Base-by-base conservation (phyloP, 2,329 filamentous ascomycete species). In the Aspergillus chevalieri region DNA sequence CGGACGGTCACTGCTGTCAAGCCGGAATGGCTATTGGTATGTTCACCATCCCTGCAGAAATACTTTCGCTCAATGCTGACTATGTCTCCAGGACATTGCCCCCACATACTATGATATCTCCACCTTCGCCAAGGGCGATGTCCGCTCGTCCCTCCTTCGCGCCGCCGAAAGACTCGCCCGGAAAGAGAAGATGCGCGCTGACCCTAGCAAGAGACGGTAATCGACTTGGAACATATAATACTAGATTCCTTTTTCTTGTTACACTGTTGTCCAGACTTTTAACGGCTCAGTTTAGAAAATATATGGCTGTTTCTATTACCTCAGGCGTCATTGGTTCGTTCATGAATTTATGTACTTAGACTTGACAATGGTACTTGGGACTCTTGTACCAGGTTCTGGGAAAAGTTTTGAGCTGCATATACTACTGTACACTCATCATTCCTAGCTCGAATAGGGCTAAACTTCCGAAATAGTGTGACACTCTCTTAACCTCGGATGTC, bases 21-120 rank as follows among this genome's bases (percentile, higher is more conserved):
- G 67, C 88, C 92, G 0, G 93, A 98, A 71, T 98, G 93, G 93
- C 75, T 98, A 53, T 67, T 97, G 71, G 88, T 91, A 78, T 73
- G 85, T 73, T 48, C n/a, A 36, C 21, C 34, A 33, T 38, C 15
- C 44, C 17, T 48, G 43, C 30, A 22, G 3, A n/a, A 33, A 47
- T 41, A 9, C 21, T 26, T 21, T 6, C 6, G 14, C 34, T 42
- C 9, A 21, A 50, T 15, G 17, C 14, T 49, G 26, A 53, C 67
- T 74, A 66, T 74, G 49, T 44, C 7, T 44, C 14, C 57, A 91
- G 87, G 93, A 98, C 70, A 95, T 97, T 57, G 90, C 93, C 4
- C 91, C 91, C 2, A 82, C 79, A 15, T 98, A 98, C 73, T 98
- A 95, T 70, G 89, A 98, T 63, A 70, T 96, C 9, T 78, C 84